These are phyloP conservation scores for Ulota crispa DNA, from an alignment of 225 moss, liverwort and hornwort genomes.

Conservation along the genomic window DNA sequence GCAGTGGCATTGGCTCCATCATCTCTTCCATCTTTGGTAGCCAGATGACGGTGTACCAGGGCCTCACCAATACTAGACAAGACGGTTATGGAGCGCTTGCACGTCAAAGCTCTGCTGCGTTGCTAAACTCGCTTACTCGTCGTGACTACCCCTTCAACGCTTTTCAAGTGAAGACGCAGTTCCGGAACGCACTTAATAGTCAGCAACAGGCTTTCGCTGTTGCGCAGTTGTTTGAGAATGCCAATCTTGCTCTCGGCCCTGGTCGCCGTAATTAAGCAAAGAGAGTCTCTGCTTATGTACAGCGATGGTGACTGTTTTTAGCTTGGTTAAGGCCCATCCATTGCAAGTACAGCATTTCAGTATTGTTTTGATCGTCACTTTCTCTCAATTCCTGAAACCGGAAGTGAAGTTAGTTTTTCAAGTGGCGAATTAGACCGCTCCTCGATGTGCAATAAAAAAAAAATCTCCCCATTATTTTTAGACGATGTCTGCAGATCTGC, in stretches of 20 bases:
- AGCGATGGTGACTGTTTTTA: not conserved
- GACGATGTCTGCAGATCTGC: too few relatives aligned
- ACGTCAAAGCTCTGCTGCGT: conserved; percentile 47
- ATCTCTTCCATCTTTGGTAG: conserved; percentile 31
- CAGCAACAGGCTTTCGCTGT: conserved; percentile 48
- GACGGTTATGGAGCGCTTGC: conserved; percentile 49
- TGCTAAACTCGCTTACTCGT: conserved; percentile 42
- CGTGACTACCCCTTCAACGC: conserved; percentile 30
- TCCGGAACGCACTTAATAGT: conserved; percentile 22
- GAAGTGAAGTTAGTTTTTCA: not conserved
- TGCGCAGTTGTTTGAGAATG: conserved; percentile 54
- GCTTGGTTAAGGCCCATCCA: too few relatives aligned
- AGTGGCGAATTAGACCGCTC: too few relatives aligned
- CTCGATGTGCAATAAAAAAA: too few relatives aligned
- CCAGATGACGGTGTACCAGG: conserved; percentile 37
- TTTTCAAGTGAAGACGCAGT: conserved; percentile 37
- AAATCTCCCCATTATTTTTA: too few relatives aligned
- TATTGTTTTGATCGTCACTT: not conserved
- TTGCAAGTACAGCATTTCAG: not conserved
- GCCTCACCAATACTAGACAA: conserved; percentile 26
- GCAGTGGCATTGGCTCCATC: fast-evolving
- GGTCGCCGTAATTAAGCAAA: not conserved
- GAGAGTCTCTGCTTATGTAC: not conserved
- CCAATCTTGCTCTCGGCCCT: conserved; percentile 35
- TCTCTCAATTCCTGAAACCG: not conserved